Evolutionary conservation across 148 eudicot species (phyloP), one percentile per base, ranked within the genome.

Genomic region (Cornus florida): DNA sequence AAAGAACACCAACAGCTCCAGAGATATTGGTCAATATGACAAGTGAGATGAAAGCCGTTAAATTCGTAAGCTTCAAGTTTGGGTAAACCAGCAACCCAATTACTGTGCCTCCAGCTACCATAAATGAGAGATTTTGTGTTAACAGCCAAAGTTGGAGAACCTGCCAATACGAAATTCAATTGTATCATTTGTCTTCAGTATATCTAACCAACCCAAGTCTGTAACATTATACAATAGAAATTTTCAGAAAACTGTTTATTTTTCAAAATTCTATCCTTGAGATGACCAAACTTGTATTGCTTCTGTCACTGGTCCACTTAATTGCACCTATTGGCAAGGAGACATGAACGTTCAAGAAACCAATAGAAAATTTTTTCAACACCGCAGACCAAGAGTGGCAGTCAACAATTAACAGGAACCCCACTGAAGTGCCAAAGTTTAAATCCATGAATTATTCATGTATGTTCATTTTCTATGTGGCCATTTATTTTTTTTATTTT

Each of bases 1-100:
- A 95, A 82, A 95, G 97, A 79, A 92, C 89, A 22, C 86, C 98
- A 77, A 93, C 71, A 48, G 96, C 98, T 80, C 98, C 98, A 43
- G 93, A 91, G 46, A 91, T 57, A 84, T 90, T 87, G 64, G 89
- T 90, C 56, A 91, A 31, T 19, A 78, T 70, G 38, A 95, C 83
- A 70, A 95, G 93, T 20, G 84, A 79, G 4, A 79, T 56, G 77
- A 95, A 95, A 11, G 75, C 80, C 70, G 43, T 20, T 8, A 70
- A 68, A 71, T 86, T 82, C 28, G 86, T 53, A n/a, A 77, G 35
- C 57, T 79, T 83, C 81, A 91, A 74, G 68, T 87, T 85, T 46
- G 92, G 69, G 79, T 82, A 73, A 22, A 70, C 72, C 62, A 93
- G 77, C 50, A 95, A 75, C 53, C 86, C 84, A 72, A 93, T 60